phyloP scores from a whole-genome alignment of 1,139 yeast genomes.

The Groenewaldozyma auringiensis region DNA sequence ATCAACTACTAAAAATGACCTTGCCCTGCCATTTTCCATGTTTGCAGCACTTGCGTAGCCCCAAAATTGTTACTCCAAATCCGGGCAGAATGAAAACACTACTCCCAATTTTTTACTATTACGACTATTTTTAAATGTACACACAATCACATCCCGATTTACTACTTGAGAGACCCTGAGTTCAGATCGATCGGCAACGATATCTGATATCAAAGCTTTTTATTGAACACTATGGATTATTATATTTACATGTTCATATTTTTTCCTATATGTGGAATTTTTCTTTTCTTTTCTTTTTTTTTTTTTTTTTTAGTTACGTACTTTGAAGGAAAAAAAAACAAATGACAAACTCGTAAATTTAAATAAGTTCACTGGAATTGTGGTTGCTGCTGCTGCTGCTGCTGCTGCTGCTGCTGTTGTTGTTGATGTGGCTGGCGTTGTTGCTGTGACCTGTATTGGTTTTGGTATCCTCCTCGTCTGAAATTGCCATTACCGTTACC shows the following conservation, averaged over 20 bases:
- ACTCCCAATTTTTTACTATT: too few species aligned
- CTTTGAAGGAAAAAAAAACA: too few species aligned
- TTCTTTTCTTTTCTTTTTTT: neutral
- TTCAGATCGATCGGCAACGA: too few species aligned
- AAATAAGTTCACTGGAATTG: neutral
- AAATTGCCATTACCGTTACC: slow-evolving; percentile 14
- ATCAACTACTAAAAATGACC: slow-evolving; percentile 48
- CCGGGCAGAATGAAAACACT: too few species aligned
- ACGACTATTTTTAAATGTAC: too few species aligned
- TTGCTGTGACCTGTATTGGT: slow-evolving; percentile 12
- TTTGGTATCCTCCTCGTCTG: slow-evolving; percentile 15
- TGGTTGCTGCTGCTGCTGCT: slow-evolving; percentile 18
- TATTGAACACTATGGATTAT: too few species aligned
- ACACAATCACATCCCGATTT: too few species aligned
- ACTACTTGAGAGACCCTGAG: too few species aligned
- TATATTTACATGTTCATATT: neutral
- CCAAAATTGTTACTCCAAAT: too few species aligned
- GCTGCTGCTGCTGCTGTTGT: slow-evolving; percentile 18
- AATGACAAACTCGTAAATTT: neutral
- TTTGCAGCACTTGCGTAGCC: too few species aligned
- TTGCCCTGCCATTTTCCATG: slow-evolving; percentile 1
- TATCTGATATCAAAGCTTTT: too few species aligned
- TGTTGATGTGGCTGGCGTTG: slow-evolving; percentile 17
- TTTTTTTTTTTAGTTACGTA: too few species aligned
- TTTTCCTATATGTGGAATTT: neutral